Base-by-base conservation (phyloP, 768 basidiomycete species). In the Russula emetica region DNA sequence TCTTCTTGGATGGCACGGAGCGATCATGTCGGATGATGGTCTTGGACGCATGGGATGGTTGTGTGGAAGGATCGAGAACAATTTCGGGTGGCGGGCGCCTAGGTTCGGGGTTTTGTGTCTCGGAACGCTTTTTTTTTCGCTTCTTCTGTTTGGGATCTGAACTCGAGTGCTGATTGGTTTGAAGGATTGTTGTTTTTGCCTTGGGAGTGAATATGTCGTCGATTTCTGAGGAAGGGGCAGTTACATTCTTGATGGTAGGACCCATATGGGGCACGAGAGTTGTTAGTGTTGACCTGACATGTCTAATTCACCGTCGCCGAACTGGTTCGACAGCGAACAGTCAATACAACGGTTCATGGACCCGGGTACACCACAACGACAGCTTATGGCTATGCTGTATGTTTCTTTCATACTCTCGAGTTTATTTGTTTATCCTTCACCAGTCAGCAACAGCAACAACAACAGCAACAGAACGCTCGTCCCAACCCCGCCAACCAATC, bases 171-270 rank as follows among this genome's bases (percentile, higher is more conserved):
- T 66, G 67, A 28, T 55, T 44, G 22, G 50, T 51, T 32, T 72
- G 53, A 32, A 68, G 32, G 54, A 62, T 69, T 56, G 75, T 74
- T 28, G 77, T 26, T 50, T 66, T 63, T 61, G 62, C 52, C 36
- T 72, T 74, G 66, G 78, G 77, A 45, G 89, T 80, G 74, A 93
- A 93, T 71, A 93, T 93, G 70, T 83, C 84, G 80, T 93, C 91
- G 73, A 93, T 93, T 81, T 92, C 91, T 57, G 87, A 87, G 79
- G 60, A 55, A 11, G 54, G 38, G 4, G 44, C 7, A 20, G 45
- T 10, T 18, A 22, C 24, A 24, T 47, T 63, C 36, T 58, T 34
- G 45, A 28, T 49, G 34, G 50, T 4, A 5, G 42, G 16, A 40
- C 49, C 36, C 54, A 53, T 64, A 55, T 32, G 54, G 64, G 22